Base-by-base conservation (phyloP, 345 rosid species). In the Limnanthes douglasii region DNA sequence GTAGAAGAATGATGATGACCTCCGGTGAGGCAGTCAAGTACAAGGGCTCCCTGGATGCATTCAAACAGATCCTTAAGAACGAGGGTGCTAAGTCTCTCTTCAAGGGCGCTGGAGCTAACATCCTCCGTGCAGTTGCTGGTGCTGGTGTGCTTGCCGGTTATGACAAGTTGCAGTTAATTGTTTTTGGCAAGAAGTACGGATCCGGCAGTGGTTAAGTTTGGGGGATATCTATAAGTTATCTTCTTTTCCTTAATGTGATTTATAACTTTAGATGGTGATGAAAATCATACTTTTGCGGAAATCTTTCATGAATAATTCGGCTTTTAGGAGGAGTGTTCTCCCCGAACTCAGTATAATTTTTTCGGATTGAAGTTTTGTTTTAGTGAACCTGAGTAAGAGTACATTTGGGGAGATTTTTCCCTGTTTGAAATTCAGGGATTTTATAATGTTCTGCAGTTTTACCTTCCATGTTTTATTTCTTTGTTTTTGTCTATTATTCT, bases 1-100 rank as follows among this genome's bases (percentile, higher is more conserved):
- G 66, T n/a, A 61, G 66, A 61, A 61, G 66, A 51, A 61, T 61
- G 66, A 61, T 61, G 66, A 61, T 61, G 66, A 61, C 66, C 10
- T 61, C 61, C 5, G 66, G 66, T 27, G 66, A 61, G 35, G 66
- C 61, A 0, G 66, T 54, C 18, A 61, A 61, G 53, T 61, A 61
- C 57, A 61, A 50, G 49, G 50, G 61, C 41, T 61, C 61, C 0
- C 3, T 44, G 22, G 66, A 38, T 34, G 56, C 61, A n/a, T 61
- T 61, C 38, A 1, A 15, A 17, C 66, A 61, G 41, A 61, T 61
- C 47, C 11, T 61, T 32, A 61, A 61, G 66, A 61, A 61, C 6
- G 66, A 61, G 41, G 61, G 66, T 12, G 16, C 57, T 34, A 61
- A 23, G 42, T 61, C 66, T 11, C 66, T 61, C 25, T 61, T 61